phyloP scores from a whole-genome alignment of 164 flowering plant genomes.

The Santalum album region DNA sequence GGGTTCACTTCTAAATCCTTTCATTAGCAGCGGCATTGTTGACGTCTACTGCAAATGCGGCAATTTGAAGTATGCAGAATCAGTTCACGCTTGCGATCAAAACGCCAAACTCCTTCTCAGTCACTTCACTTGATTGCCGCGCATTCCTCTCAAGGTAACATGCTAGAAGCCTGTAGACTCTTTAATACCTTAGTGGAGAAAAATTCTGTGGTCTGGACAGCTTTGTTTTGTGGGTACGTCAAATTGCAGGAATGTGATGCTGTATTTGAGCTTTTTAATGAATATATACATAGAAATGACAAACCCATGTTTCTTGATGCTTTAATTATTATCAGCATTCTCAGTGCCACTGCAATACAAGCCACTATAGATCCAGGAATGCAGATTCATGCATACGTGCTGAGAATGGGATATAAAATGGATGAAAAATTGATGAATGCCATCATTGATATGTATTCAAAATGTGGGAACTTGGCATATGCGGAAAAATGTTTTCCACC shows the following conservation, averaged over 20 bases:
- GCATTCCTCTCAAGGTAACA: conserved; percentile 43
- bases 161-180: conserved; percentile 52
- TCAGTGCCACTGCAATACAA: conserved; percentile 54
- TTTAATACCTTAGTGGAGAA: conserved; percentile 56
- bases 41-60: conserved; percentile 78
- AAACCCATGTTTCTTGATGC: conserved; percentile 33
- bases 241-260: conserved; percentile 41
- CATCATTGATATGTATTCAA: conserved; percentile 74
- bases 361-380: conserved; percentile 59
- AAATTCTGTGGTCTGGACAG: conserved; percentile 63
- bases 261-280: conserved; percentile 45
- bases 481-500: conserved; percentile 44
- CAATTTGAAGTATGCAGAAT: conserved; percentile 54
- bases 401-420: conserved; percentile 38
- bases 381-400: conserved; percentile 54
- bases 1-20: conserved; percentile 45
- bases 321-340: conserved; percentile 36
- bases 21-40: conserved; percentile 52
- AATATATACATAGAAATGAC: conserved; percentile 17
- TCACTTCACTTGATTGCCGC: conserved; percentile 59
- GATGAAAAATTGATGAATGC: conserved; percentile 49
- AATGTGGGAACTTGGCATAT: conserved; percentile 56
- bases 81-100: conserved; percentile 19
- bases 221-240: conserved; percentile 63
- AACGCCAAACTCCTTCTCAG: conserved; percentile 33